phyloP scores from a whole-genome alignment of 495 filamentous ascomycete species.

The Penicillium cinerascens region DNA sequence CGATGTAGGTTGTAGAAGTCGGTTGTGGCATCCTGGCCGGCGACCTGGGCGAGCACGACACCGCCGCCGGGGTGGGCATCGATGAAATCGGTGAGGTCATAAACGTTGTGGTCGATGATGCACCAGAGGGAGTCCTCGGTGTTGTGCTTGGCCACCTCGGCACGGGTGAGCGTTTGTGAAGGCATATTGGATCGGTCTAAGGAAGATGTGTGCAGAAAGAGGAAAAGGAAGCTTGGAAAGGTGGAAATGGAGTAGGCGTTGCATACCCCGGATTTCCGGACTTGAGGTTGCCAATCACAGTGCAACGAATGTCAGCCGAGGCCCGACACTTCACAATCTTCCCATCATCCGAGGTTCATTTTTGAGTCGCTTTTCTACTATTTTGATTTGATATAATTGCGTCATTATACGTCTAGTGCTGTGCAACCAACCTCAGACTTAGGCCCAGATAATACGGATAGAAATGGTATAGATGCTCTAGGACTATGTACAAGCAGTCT shows the following conservation, averaged over 20 bases:
- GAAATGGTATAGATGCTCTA: background rate
- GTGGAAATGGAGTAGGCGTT: slow-evolving; percentile 4
- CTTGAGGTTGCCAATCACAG: slow-evolving; percentile 10
- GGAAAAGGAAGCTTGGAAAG: background rate
- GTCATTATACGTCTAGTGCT: background rate
- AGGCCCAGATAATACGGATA: background rate
- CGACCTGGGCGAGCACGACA: slow-evolving; percentile 51
- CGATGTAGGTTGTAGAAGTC: slow-evolving; percentile 59
- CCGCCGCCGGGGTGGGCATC: slow-evolving; percentile 59
- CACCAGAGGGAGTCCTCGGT: slow-evolving; percentile 55
- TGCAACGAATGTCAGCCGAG: slow-evolving; percentile 14
- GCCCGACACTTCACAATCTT: background rate
- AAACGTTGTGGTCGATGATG: slow-evolving; percentile 57
- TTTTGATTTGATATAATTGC: background rate
- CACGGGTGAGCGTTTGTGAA: slow-evolving; percentile 36
- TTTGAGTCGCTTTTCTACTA: background rate
- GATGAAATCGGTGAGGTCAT: slow-evolving; percentile 55
- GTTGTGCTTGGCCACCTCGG: slow-evolving; percentile 52
- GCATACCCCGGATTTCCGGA: slow-evolving; percentile 14
- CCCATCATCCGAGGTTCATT: background rate
- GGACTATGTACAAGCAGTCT: slow-evolving; percentile 1
- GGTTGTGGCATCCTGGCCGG: slow-evolving; percentile 54
- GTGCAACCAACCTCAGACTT: too few species aligned
- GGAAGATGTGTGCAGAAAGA: background rate
- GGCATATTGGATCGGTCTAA: slow-evolving; percentile 17